A percentile compares a stretch with the other conserved stretches of the same genome.
Evolutionary conservation across 768 basidiomycete species (phyloP).

Genomic region (Tricholoma matsutake): DNA sequence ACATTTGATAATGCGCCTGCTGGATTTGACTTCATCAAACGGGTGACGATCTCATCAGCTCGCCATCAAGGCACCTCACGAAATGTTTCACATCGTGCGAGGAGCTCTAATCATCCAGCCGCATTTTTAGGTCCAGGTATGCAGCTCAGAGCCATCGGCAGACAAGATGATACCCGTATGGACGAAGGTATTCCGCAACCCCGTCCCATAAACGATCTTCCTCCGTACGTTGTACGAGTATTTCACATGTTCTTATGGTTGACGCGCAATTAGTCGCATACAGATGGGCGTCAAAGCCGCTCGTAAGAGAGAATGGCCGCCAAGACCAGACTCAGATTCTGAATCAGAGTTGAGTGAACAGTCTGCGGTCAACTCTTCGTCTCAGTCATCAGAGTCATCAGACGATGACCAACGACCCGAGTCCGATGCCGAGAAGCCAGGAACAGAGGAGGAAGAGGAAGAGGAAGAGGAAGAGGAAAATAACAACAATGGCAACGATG

Average conservation of each 20-base stretch:
- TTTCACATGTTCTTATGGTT: not conserved
- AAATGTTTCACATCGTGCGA: not conserved
- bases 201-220: not conserved
- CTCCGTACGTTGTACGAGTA: not conserved
- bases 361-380: not conserved
- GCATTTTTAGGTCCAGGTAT: not conserved
- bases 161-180: slow-evolving; percentile 7
- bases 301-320: slow-evolving; percentile 21
- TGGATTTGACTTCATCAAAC: slow-evolving; percentile 11
- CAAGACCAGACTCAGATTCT: not conserved
- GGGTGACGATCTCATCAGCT: slow-evolving; percentile 10
- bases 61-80: not conserved
- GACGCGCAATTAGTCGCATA: not conserved
- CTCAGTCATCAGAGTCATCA: slow-evolving; percentile 8
- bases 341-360: slow-evolving; percentile 10
- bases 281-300: slow-evolving; percentile 17
- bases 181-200: not conserved
- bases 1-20: slow-evolving; percentile 6
- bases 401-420: slow-evolving; percentile 6
- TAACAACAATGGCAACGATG: slow-evolving; percentile 6
- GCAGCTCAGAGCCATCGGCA: slow-evolving; percentile 3
- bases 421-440: slow-evolving; percentile 1
- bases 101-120: not conserved
- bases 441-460: not conserved
- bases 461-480: not conserved